Conservation (phyloP, 768 basidiomycete genomes). For the Fistulinella prunicolor region DNA sequence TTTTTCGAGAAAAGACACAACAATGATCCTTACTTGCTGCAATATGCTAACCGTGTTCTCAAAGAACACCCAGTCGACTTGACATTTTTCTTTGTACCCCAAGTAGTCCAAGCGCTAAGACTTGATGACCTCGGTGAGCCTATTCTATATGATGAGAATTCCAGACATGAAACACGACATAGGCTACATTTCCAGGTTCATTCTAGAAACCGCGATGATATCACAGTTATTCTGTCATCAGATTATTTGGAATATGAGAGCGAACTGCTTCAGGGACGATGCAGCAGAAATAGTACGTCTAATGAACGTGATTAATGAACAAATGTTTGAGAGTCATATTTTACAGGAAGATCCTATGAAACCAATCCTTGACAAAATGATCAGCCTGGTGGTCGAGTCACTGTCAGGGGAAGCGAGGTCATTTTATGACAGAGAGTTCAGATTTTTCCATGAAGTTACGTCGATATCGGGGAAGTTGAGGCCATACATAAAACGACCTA, state of each 20-base stretch:
- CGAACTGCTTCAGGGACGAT: conserved; percentile 94
- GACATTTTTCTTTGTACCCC: conserved; percentile 99
- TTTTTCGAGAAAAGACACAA: conserved; percentile 85
- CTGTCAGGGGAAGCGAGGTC: conserved; percentile 84
- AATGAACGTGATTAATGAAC: background rate
- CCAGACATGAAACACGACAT: background rate
- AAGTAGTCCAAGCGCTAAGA: conserved; percentile 94
- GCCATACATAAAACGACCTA: conserved; percentile 92
- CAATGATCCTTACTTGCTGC: conserved; percentile 80
- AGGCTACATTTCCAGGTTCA: conserved; percentile 95
- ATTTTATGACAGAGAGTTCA: conserved; percentile 95
- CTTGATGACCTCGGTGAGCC: conserved; percentile 79
- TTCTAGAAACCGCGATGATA: conserved; percentile 95
- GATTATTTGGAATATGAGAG: conserved; percentile 99
- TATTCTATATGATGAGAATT: background rate
- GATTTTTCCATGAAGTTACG: conserved; percentile 94
- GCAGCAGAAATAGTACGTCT: conserved; percentile 70
- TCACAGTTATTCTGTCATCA: conserved; percentile 98
- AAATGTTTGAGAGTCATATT: background rate
- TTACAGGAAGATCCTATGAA: conserved; percentile 92
- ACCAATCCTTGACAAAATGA: conserved; percentile 89
- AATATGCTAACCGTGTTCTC: conserved; percentile 94
- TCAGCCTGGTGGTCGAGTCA: conserved; percentile 70
- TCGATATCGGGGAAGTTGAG: conserved; percentile 98
- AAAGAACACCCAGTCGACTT: conserved; percentile 93